Conservation (phyloP, 2,329 filamentous ascomycete genomes). For the Aspergillus persii region DNA sequence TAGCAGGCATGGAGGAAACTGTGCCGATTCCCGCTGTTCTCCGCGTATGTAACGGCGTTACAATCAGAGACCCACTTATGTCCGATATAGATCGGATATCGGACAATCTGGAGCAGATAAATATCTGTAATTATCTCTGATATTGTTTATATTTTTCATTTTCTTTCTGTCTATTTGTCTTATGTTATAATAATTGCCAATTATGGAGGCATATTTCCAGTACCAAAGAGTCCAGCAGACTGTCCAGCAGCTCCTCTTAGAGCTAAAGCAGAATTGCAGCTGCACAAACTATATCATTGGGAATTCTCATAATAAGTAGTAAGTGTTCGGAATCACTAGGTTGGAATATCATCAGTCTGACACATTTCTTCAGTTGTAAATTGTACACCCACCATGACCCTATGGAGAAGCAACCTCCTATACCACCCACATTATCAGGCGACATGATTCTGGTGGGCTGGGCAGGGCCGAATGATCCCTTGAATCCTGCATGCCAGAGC, state of each 20-base stretch:
- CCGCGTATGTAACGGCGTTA: too few relatives aligned
- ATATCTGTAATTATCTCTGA: too few relatives aligned
- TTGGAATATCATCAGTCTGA: not conserved
- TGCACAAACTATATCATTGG: slow-evolving; percentile 8
- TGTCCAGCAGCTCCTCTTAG: slow-evolving; percentile 9
- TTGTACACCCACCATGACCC: not conserved
- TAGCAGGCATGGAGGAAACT: too few relatives aligned
- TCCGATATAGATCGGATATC: too few relatives aligned
- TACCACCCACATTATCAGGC: not conserved
- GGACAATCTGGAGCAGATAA: too few relatives aligned
- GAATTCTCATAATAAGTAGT: not conserved
- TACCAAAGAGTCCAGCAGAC: slow-evolving; percentile 13
- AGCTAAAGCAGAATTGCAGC: not conserved
- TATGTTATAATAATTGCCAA: too few relatives aligned
- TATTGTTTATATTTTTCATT: too few relatives aligned
- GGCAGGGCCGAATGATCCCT: slow-evolving; percentile 34
- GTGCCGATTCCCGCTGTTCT: too few relatives aligned
- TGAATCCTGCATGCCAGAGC: slow-evolving; percentile 40
- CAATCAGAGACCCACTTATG: too few relatives aligned
- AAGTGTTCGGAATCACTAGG: not conserved
- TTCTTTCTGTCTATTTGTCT: not conserved
- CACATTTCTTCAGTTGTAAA: slow-evolving; percentile 1
- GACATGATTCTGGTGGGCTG: slow-evolving; percentile 37
- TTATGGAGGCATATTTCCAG: slow-evolving; percentile 19
- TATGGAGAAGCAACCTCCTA: not conserved